These are phyloP conservation scores for Pichia ethanolica DNA, from an alignment of 805 yeast genomes.

Conservation along the genomic window DNA sequence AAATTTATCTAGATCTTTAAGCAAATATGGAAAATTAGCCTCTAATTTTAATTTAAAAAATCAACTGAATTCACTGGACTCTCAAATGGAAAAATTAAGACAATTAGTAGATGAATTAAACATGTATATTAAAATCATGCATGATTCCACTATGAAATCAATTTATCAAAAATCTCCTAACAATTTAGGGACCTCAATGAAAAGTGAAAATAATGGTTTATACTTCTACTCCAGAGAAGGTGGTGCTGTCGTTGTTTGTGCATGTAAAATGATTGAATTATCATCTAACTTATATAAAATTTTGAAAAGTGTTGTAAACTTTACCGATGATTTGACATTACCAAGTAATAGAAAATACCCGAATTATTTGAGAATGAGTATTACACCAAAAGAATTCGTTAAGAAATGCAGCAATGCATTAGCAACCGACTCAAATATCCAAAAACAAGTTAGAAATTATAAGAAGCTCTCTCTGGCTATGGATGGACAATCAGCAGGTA, in stretches of 20 bases:
- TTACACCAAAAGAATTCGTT: constrained; percentile 55
- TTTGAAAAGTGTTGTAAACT: constrained; percentile 35
- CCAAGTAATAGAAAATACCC: constrained; percentile 57
- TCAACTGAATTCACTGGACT: constrained; percentile 46
- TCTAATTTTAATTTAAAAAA: constrained; percentile 29
- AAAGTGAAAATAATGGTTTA: not conserved
- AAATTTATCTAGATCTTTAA: not conserved
- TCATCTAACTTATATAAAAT: constrained; percentile 42
- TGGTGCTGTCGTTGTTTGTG: constrained; percentile 31
- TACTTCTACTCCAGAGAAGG: constrained; percentile 64
- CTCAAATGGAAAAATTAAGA: constrained; percentile 31
- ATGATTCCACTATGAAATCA: constrained; percentile 27
- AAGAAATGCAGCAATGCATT: constrained; percentile 55
- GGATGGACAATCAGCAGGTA: not conserved
- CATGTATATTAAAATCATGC: constrained; percentile 54
- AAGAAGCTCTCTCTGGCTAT: constrained; percentile 5
- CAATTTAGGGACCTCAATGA: too few relatives aligned
- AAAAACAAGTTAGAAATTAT: constrained; percentile 19
- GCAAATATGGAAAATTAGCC: constrained; percentile 7
- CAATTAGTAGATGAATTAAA: constrained; percentile 60
- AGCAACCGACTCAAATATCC: constrained; percentile 33
- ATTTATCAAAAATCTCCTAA: too few relatives aligned
- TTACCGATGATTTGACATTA: constrained; percentile 62
- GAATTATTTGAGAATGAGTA: constrained; percentile 49
- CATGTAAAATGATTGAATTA: constrained; percentile 44